phyloP scores from a whole-genome alignment of 1,284 basidiomycete species.

The Papiliotrema laurentii region DNA sequence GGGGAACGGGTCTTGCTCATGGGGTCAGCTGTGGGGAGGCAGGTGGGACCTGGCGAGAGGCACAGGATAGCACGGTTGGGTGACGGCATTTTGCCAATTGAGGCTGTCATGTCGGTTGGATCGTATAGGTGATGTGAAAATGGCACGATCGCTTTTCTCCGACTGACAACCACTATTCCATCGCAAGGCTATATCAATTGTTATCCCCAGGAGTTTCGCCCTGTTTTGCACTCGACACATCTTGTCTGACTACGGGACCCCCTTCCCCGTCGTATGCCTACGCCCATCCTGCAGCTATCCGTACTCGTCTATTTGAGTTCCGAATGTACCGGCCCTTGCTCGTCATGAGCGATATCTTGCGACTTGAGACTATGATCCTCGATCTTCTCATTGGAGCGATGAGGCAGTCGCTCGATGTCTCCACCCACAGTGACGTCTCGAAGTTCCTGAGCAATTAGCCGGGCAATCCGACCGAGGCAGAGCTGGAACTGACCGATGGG shows the following conservation, averaged over 20 bases:
- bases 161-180: no score
- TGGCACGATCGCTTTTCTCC: no score
- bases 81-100: no score
- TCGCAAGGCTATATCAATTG: no score
- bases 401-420: background rate
- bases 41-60: no score
- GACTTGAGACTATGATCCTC: background rate
- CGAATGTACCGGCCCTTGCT: background rate
- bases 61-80: no score
- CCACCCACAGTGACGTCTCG: background rate
- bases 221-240: background rate
- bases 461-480: background rate
- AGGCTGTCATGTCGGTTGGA: no score
- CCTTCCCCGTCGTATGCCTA: background rate
- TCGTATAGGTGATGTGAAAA: no score
- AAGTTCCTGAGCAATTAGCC: background rate
- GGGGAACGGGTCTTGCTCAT: no score
- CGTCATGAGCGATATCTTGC: background rate
- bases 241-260: no score
- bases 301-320: background rate
- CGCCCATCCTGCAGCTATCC: background rate
- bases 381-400: background rate
- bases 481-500: constrained; percentile 8
- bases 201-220: background rate
- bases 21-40: no score